A percentile compares a stretch with the other conserved stretches of the same genome.
These are phyloP conservation scores for Trichoderma sp. DNA, from an alignment of 2,329 filamentous ascomycete genomes.

Conservation along the genomic window DNA sequence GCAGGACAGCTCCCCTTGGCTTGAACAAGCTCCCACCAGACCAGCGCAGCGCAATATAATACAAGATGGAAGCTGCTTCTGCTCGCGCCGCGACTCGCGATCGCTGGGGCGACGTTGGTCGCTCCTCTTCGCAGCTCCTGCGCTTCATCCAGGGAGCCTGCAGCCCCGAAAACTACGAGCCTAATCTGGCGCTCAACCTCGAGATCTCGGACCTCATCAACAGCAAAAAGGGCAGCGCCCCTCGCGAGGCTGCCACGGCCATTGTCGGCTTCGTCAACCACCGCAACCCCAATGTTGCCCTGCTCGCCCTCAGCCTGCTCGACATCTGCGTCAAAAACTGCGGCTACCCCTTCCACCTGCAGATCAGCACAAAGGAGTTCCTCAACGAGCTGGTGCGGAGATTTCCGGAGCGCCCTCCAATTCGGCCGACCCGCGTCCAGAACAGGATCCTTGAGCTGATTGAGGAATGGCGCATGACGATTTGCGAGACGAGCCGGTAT, in stretches of 20 bases:
- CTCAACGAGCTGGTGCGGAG: conserved; percentile 96
- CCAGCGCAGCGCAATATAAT: not conserved
- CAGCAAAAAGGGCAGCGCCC: conserved; percentile 93
- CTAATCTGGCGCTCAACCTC: conserved; percentile 92
- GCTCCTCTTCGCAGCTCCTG: conserved; percentile 83
- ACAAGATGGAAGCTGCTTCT: conserved; percentile 85
- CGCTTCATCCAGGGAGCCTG: conserved; percentile 96
- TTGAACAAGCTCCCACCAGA: not conserved
- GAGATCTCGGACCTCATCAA: conserved; percentile 98
- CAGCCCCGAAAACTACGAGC: conserved; percentile 96
- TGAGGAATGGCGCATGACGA: conserved; percentile 97
- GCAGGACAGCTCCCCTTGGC: not conserved
- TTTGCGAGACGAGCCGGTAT: conserved; percentile 97
- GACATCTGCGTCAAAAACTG: conserved; percentile 99
- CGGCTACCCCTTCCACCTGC: conserved; percentile 97
- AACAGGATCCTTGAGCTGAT: conserved; percentile 92
- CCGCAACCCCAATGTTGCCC: conserved; percentile 91
- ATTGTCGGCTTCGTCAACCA: conserved; percentile 96
- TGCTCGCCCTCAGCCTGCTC: conserved; percentile 87
- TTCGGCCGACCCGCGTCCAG: conserved; percentile 85
- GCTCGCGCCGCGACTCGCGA: conserved; percentile 94
- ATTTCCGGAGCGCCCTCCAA: conserved; percentile 90
- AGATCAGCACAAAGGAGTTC: conserved; percentile 98
- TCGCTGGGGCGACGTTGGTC: conserved; percentile 83
- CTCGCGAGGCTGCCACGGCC: conserved; percentile 89